These are phyloP conservation scores for Pseudohalonectria lignicola DNA, from an alignment of 2,329 filamentous ascomycete species.

Conservation along the genomic window DNA sequence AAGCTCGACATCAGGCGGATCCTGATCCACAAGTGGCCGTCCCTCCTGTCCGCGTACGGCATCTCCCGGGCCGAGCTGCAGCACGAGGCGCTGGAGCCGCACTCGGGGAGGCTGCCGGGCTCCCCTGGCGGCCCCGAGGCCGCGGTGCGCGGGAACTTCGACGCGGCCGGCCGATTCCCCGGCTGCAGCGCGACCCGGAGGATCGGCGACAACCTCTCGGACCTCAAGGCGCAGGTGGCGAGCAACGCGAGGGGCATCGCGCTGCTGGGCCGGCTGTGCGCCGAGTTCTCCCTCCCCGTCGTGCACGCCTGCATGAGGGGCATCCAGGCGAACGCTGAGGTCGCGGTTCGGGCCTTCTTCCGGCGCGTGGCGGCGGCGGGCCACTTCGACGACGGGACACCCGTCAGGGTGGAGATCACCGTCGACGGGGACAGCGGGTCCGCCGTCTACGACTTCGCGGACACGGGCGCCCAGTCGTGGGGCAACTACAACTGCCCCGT, in stretches of 20 bases:
- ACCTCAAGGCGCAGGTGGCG: constrained; percentile 77
- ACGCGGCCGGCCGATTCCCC: constrained; percentile 60
- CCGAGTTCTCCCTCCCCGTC: constrained; percentile 65
- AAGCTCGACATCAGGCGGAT: constrained; percentile 78
- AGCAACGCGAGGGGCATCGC: constrained; percentile 81
- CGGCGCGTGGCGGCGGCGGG: constrained; percentile 62
- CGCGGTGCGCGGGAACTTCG: too few species aligned
- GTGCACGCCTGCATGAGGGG: constrained; percentile 77
- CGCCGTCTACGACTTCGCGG: constrained; percentile 66
- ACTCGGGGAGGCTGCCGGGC: constrained; percentile 27
- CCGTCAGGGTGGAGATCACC: constrained; percentile 63
- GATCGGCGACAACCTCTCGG: constrained; percentile 73
- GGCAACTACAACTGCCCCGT: constrained; percentile 69
- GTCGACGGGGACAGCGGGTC: constrained; percentile 70
- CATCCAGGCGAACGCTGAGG: constrained; percentile 72
- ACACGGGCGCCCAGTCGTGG: constrained; percentile 66
- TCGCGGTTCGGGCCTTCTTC: constrained; percentile 56
- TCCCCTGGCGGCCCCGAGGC: too few species aligned
- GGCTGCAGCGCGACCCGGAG: constrained; percentile 73
- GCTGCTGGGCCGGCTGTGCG: constrained; percentile 62
- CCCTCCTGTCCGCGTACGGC: constrained; percentile 80
- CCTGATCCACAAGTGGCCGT: constrained; percentile 77
- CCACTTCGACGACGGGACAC: constrained; percentile 80
- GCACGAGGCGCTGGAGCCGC: constrained; percentile 67
- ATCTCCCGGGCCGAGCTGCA: constrained; percentile 81